Base-by-base conservation (phyloP, 176 grass and related monocot species). In the Metroxylon sagu region DNA sequence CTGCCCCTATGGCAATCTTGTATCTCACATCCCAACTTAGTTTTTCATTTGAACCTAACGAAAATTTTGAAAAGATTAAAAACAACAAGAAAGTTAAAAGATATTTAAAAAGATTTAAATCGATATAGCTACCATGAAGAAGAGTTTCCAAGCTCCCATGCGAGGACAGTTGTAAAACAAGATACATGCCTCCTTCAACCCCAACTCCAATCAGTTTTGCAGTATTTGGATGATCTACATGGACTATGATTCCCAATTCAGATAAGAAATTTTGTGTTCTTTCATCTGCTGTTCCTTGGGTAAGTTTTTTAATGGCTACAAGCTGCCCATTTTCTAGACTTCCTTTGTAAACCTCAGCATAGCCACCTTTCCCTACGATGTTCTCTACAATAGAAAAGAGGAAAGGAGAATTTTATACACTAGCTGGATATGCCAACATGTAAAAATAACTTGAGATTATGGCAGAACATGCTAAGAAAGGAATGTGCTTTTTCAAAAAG, bases 161-260 rank as follows among this genome's bases (percentile, higher is more conserved):
- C 3, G 53, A 27, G 14, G 83, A 90, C 66, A 90, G 61, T 1
- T 82, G 71, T 67, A 96, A 73, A 27, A 96, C 83, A 28, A 96
- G 83, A 77, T 90, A 72, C 72, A 86, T 72, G 19, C 92, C 87
- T 59, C 78, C 92, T 62, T 96, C 86, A 53, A 80, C 69, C 62
- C 87, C 76, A 0, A 90, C 86, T 15, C 86, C 87, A 0, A 96
- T 62, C 4, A 90, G 74, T 57, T 76, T 85, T 0, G 83, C 78
- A 4, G 82, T 71, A 65, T 96, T 96, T 0, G 92, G 83, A 60
- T 96, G 92, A 60, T 80, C 71, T 21, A 90, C 67, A 54, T 87
- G 89, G 2, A 81, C 69, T 5, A 82, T 64, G 57, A 79, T 80
- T 2, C 91, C 91, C 17, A 96, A 64, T 68, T 96, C 92, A 1